Evolutionary conservation across 2,329 filamentous ascomycete species (phyloP).

Genomic region (Nigrospora osmanthi): DNA sequence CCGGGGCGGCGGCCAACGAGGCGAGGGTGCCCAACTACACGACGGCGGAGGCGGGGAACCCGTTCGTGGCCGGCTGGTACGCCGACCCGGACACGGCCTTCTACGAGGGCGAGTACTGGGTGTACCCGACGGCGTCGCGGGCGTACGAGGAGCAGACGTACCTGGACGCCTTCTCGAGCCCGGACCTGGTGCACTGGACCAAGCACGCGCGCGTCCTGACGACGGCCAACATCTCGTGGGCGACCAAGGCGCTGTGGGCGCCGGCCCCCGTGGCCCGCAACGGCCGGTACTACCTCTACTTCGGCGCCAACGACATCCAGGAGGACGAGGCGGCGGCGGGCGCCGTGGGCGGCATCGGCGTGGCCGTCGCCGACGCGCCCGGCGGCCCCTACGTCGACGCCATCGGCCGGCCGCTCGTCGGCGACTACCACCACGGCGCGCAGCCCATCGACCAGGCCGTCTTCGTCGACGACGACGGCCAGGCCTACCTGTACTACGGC

Average conservation of each 20-base stretch:
- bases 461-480: conserved; percentile 30
- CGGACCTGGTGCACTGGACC: conserved; percentile 39
- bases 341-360: conserved; percentile 31
- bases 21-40: conserved; percentile 21
- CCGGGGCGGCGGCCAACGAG: too few species aligned
- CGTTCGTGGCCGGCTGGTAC: conserved; percentile 40
- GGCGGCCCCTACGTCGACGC: conserved; percentile 32
- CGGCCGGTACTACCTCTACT: conserved; percentile 41
- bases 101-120: conserved; percentile 37
- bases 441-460: conserved; percentile 39
- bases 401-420: conserved; percentile 31
- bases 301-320: conserved; percentile 39
- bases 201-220: conserved; percentile 36
- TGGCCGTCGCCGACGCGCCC: conserved; percentile 26
- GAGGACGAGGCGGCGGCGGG: conserved; percentile 16
- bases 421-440: conserved; percentile 34
- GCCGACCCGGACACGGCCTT: conserved; percentile 41
- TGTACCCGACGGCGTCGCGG: conserved; percentile 37
- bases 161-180: conserved; percentile 41
- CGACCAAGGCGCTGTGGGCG: conserved; percentile 37
- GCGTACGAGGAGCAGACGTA: conserved; percentile 38
- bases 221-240: conserved; percentile 30
- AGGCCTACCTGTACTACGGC: conserved; percentile 35
- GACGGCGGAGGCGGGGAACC: conserved; percentile 35
- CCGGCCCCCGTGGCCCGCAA: conserved; percentile 34